Evolutionary conservation across 345 rosid genomes (phyloP).

Genomic region (Zanthoxylum bungeanum): DNA sequence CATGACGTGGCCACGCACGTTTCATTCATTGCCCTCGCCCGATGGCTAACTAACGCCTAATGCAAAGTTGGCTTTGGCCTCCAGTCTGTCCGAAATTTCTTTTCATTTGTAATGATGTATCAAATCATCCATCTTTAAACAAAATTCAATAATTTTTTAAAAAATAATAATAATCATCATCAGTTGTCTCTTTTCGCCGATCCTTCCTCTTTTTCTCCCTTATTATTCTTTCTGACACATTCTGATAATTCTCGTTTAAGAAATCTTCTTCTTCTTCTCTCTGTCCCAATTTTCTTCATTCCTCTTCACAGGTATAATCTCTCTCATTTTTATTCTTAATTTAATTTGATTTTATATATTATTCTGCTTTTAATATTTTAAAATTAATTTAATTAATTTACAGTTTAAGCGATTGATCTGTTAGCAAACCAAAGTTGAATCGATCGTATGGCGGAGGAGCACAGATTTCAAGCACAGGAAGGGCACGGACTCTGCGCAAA

Average conservation of each 20-base stretch:
- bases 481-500: constrained; percentile 50
- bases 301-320: not conserved
- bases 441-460: constrained; percentile 50
- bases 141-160: not conserved
- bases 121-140: not conserved
- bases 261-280: not conserved
- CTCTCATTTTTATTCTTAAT: not conserved
- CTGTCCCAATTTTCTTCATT: not conserved
- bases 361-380: not conserved
- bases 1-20: constrained; percentile 12
- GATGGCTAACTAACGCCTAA: not conserved
- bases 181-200: constrained; percentile 23
- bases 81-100: constrained; percentile 25
- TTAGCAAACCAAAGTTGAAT: not conserved
- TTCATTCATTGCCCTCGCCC: constrained; percentile 15
- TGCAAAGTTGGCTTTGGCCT: not conserved
- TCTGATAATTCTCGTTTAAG: constrained; percentile 4
- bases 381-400: not conserved
- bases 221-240: constrained; percentile 4
- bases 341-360: not conserved
- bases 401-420: not conserved
- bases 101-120: not conserved
- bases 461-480: constrained; percentile 45
- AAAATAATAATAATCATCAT: constrained; percentile 13
- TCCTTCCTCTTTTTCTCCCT: constrained; percentile 16